Evolutionary conservation across 2,329 filamentous ascomycete genomes (phyloP).

Genomic region (Boeremia exigua): DNA sequence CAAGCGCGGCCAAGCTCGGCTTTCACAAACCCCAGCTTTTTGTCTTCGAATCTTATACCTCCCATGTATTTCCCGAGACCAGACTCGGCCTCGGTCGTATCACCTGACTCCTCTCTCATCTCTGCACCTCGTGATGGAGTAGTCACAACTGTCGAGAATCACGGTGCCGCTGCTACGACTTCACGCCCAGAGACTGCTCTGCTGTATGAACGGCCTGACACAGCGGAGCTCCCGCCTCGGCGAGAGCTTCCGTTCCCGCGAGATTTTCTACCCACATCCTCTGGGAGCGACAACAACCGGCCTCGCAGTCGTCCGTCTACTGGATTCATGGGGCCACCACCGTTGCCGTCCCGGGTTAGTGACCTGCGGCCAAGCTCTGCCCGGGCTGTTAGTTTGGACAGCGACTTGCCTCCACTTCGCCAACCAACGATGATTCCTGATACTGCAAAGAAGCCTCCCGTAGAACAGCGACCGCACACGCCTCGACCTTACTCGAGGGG

Average conservation of each 20-base stretch:
- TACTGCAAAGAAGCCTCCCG: constrained; percentile 1
- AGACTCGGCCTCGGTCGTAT: constrained; percentile 20
- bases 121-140: constrained; percentile 4
- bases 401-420: constrained; percentile 46
- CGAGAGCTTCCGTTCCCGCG: constrained; percentile 51
- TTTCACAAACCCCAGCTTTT: constrained; percentile 4
- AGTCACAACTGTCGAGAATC: constrained; percentile 14
- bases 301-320: constrained; percentile 34
- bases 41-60: constrained; percentile 24
- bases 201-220: constrained; percentile 23
- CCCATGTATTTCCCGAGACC: constrained; percentile 38
- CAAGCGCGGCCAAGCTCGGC: constrained; percentile 28
- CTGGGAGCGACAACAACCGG: constrained; percentile 29
- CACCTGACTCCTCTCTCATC: constrained; percentile 3
- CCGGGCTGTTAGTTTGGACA: constrained; percentile 18
- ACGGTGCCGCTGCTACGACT: background rate
- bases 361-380: constrained; percentile 29
- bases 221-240: constrained; percentile 42
- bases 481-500: background rate
- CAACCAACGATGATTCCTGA: constrained; percentile 39
- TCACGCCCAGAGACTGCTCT: constrained; percentile 28
- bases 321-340: constrained; percentile 39
- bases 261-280: constrained; percentile 35
- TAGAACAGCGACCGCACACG: constrained; percentile 13
- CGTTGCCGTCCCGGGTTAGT: constrained; percentile 34